Evolutionary conservation across 2,329 filamentous ascomycete genomes (phyloP).

Genomic region (Furcasterigmium sp.): DNA sequence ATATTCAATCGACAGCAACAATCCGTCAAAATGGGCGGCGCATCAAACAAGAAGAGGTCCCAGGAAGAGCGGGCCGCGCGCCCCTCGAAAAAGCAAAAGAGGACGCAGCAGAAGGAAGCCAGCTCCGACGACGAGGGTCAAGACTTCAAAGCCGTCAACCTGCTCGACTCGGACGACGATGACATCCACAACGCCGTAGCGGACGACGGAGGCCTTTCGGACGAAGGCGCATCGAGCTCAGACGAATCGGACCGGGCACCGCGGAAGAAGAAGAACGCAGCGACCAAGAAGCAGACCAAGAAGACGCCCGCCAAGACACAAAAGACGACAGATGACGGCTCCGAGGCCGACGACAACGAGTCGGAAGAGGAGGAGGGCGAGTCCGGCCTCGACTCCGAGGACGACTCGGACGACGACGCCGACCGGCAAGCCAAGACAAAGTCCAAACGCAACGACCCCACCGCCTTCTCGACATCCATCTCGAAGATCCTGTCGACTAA

Average conservation of each 20-base stretch:
- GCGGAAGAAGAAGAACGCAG: slow-evolving; percentile 21
- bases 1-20: neutral
- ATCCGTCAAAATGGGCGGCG: slow-evolving; percentile 18
- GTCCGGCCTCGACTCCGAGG: slow-evolving; percentile 24
- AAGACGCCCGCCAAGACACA: slow-evolving; percentile 11
- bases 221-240: slow-evolving; percentile 28
- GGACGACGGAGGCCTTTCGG: slow-evolving; percentile 40
- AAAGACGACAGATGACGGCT: slow-evolving; percentile 10
- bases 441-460: slow-evolving; percentile 86
- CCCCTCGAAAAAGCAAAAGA: slow-evolving; percentile 43
- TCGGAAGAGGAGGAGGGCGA: slow-evolving; percentile 27
- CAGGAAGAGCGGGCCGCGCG: slow-evolving; percentile 26
- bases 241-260: slow-evolving; percentile 24
- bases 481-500: slow-evolving; percentile 90
- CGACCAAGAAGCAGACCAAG: slow-evolving; percentile 13
- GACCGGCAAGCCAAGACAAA: slow-evolving; percentile 37
- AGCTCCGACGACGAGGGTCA: slow-evolving; percentile 39
- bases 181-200: slow-evolving; percentile 48
- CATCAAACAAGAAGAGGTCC: slow-evolving; percentile 25
- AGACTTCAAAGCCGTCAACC: slow-evolving; percentile 45
- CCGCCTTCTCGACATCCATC: slow-evolving; percentile 87
- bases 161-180: slow-evolving; percentile 53
- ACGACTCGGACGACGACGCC: slow-evolving; percentile 24
- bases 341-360: slow-evolving; percentile 20
- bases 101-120: slow-evolving; percentile 45